Conservation (phyloP, 1,284 basidiomycete genomes). For the Cryptococcus jaspeensis region DNA sequence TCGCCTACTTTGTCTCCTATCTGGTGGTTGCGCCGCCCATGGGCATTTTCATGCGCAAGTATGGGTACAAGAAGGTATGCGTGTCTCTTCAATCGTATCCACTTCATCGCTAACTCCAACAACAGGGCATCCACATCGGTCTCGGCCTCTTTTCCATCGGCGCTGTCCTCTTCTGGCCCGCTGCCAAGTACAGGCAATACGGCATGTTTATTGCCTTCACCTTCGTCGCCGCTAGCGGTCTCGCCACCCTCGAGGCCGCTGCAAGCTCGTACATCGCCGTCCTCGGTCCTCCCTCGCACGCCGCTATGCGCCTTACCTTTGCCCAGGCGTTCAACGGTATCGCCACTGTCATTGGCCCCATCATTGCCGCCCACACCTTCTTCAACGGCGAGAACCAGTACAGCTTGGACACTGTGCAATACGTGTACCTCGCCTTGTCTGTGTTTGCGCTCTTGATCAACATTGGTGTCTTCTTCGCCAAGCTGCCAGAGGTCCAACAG, state of each 20-base stretch:
- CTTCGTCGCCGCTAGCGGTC: conserved; percentile 30
- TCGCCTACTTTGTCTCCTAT: conserved; percentile 36
- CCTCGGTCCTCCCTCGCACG: conserved; percentile 31
- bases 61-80: conserved; percentile 36
- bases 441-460: conserved; percentile 24
- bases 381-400: conserved; percentile 31
- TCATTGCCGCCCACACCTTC: conserved; percentile 36
- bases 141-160: conserved; percentile 29
- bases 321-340: conserved; percentile 42
- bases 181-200: conserved; percentile 26
- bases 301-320: conserved; percentile 34
- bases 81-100: no score
- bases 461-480: conserved; percentile 20
- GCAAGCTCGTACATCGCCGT: conserved; percentile 40
- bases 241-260: conserved; percentile 39
- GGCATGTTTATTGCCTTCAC: conserved; percentile 35
- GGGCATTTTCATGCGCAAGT: conserved; percentile 36
- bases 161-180: conserved; percentile 38
- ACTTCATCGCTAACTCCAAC: no score
- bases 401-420: conserved; percentile 32
- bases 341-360: conserved; percentile 37
- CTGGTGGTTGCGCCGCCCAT: conserved; percentile 34
- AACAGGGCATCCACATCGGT: conserved; percentile 36
- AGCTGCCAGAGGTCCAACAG: conserved; percentile 36
- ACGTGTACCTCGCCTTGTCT: conserved; percentile 39